phyloP scores from a whole-genome alignment of 768 basidiomycete species.

The Kwoniella botswanensis region DNA sequence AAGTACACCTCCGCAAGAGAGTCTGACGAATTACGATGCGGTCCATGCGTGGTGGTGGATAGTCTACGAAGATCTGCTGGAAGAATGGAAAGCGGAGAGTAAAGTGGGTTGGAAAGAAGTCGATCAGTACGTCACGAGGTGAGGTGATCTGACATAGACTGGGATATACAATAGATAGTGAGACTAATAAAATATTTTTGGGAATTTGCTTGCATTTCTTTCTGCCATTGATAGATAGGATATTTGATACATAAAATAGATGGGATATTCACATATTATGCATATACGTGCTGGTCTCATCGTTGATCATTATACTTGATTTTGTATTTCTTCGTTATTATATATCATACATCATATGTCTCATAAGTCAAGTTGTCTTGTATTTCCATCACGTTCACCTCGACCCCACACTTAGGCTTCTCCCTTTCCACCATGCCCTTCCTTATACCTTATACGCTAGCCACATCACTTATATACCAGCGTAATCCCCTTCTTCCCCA shows the following conservation, averaged over 20 bases:
- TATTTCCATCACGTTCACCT: no score
- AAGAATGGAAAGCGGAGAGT: constrained; percentile 41
- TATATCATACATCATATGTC: no score
- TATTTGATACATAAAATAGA: background rate
- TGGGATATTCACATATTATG: background rate
- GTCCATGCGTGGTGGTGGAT: constrained; percentile 57
- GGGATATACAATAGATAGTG: no score
- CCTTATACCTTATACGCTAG: background rate
- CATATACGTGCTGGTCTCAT: background rate
- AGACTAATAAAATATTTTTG: no score
- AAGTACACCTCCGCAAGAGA: constrained; percentile 30
- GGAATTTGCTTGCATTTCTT: background rate
- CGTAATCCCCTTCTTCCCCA: constrained; percentile 74
- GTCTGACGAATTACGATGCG: constrained; percentile 40
- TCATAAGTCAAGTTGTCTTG: no score
- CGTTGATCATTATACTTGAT: background rate
- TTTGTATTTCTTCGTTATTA: background rate
- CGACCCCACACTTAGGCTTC: no score
- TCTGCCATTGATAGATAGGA: background rate
- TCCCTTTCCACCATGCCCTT: no score
- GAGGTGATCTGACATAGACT: background rate
- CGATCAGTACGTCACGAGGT: constrained; percentile 42
- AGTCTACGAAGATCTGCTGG: constrained; percentile 48
- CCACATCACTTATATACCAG: constrained; percentile 70
- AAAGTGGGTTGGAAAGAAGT: constrained; percentile 44